Evolutionary conservation across 768 basidiomycete genomes (phyloP), one percentile per base, ranked within the genome.

Genomic region (Amanita molliuscula): DNA sequence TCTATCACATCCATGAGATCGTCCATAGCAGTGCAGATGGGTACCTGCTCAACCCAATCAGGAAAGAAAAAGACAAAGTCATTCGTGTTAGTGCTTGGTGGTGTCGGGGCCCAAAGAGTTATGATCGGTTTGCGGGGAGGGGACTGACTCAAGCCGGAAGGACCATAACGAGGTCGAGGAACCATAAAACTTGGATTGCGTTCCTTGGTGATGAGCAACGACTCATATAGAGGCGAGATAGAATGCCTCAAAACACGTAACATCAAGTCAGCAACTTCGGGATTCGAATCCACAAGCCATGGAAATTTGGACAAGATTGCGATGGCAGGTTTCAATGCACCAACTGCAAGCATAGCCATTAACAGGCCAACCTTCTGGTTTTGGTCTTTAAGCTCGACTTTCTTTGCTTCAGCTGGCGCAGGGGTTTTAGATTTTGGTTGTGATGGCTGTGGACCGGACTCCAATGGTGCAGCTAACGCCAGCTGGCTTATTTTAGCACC

Each of bases 1-100:
- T 91, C 82, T 23, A 90, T 74, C 38, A 92, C 78, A 57, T 81
- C 75, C 51, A 78, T 68, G 31, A 96, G 62, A 58, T 95, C 92
- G 37, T 83, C 82, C 44, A 80, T 61, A 0, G 70, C 69, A 6
- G 69, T 65, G 60, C 84, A 84, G 26, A 81, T 56, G 4, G 88
- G 88, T 26, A 94, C 68, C 44, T 75, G 73, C 40, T 84, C 77
- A 11, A 67, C 63, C 93, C 93, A 97, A 50, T 81, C 73, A 10
- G 90, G 86, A 63, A 84, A 95, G 74, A 96, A 97, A 72, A 89
- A 96, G 4, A 89, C 77, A 58, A 90, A 95, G 45, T 84, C 80
- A n/a, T 74, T 75, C 3, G 71, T 74, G 48, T 69, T 76, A 18
- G 90, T 93, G 56, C 79, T 76, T 0, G 88, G 85, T 21, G 94